Evolutionary conservation across 306 rosid genomes (phyloP).

Genomic region (Malus sieversii): DNA sequence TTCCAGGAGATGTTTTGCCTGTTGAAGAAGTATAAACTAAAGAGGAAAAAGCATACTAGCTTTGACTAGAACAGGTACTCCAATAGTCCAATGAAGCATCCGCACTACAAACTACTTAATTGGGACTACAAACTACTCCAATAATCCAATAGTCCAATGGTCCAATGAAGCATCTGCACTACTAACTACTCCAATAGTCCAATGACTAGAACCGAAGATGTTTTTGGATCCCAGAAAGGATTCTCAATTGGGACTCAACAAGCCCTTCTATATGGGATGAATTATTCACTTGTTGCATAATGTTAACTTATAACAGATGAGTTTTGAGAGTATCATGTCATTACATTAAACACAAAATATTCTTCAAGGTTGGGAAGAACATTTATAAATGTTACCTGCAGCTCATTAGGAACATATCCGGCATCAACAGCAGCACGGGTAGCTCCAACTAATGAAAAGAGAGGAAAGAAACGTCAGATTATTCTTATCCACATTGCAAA

Average conservation of each 20-base stretch:
- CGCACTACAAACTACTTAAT: too few relatives aligned
- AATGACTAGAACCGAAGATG: not conserved
- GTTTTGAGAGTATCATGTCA: not conserved
- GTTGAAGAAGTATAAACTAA: not conserved
- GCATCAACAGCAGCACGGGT: conserved; percentile 98
- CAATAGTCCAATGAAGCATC: not conserved
- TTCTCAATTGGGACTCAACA: not conserved
- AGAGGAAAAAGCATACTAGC: not conserved
- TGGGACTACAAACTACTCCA: too few relatives aligned
- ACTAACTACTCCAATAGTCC: too few relatives aligned
- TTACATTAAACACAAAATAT: not conserved
- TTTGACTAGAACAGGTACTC: not conserved
- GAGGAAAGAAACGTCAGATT: conserved; percentile 22
- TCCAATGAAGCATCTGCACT: too few relatives aligned
- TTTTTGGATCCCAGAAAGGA: not conserved
- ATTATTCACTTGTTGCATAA: not conserved
- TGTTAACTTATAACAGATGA: not conserved
- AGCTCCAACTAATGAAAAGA: conserved; percentile 67
- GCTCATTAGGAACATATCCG: conserved; percentile 86
- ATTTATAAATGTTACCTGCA: conserved; percentile 54
- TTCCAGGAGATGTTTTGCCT: not conserved
- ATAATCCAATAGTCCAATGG: too few relatives aligned
- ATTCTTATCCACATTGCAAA: not conserved
- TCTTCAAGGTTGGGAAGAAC: not conserved
- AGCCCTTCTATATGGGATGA: not conserved